phyloP scores from a whole-genome alignment of 2,329 filamentous ascomycete species.

The Alternaria angustiovoidea region DNA sequence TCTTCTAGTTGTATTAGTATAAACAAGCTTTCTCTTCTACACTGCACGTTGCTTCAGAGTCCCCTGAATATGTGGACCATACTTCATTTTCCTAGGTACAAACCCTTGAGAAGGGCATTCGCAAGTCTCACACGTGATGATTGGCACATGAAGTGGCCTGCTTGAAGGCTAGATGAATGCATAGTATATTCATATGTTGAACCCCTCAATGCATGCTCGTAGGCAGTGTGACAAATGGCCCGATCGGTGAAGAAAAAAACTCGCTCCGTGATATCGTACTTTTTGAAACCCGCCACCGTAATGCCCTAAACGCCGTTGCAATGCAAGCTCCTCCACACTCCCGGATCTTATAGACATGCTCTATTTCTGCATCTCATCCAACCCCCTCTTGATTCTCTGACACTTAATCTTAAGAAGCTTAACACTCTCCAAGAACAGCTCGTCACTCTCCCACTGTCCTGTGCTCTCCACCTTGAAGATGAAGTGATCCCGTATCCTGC shows the following conservation, averaged over 20 bases:
- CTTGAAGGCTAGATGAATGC: not conserved
- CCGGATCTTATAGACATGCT: not conserved
- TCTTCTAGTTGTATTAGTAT: not conserved
- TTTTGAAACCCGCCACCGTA: slow-evolving; percentile 23
- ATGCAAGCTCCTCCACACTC: slow-evolving; percentile 22
- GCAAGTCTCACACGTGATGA: not conserved
- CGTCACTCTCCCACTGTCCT: slow-evolving; percentile 93
- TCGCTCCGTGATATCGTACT: slow-evolving; percentile 31
- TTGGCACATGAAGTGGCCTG: not conserved
- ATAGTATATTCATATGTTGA: slow-evolving; percentile 3
- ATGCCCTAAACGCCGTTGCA: slow-evolving; percentile 34
- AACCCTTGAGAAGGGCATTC: not conserved
- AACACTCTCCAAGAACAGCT: slow-evolving; percentile 89
- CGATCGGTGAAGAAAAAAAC: slow-evolving; percentile 4
- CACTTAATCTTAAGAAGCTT: slow-evolving; percentile 88
- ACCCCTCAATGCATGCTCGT: not conserved
- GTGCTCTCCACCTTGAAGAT: slow-evolving; percentile 96
- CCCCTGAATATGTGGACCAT: not conserved
- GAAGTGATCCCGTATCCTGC: slow-evolving; percentile 91
- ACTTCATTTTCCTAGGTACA: not conserved
- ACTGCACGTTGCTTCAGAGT: not conserved
- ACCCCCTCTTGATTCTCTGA: slow-evolving; percentile 72
- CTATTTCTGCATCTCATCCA: slow-evolving; percentile 57
- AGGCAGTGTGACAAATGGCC: not conserved
- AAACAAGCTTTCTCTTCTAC: not conserved